Base-by-base conservation (phyloP, 257 asterid genomes). In the Scutellaria minor region DNA sequence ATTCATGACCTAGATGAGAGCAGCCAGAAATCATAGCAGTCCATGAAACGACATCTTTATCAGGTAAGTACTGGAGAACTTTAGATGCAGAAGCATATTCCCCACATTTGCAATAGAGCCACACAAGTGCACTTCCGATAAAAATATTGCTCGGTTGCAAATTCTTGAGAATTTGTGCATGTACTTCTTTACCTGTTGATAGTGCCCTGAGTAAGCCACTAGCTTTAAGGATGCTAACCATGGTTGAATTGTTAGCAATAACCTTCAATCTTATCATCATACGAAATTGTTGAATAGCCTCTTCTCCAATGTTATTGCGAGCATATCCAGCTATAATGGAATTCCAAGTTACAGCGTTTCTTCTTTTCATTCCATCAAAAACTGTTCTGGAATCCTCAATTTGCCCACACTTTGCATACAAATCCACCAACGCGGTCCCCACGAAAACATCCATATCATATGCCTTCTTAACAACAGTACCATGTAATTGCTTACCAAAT, bases 41-140 rank as follows among this genome's bases (percentile, higher is more conserved):
- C 98, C 98, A 93, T 3, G 97, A 93, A 79, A 90, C 96, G 2
- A 93, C 98, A 58, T 90, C 96, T 80, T 88, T 87, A 66, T 83
- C 80, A 0, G 95, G 93, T 77, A 93, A 77, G 75, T 70, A 70
- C 15, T 83, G 76, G 40, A 93, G 97, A 72, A 89, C 95, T 54
- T 78, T 88, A 60, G 86, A 76, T n/a, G 98, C 97, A 41, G 84
- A 73, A 1, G 76, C 61, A 60, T 90, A 86, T 37, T 88, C 89
- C 27, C 92, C 84, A 73, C 96, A 90, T 82, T 90, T 86, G 58
- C 97, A 89, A 42, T 90, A 90, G 22, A 90, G 83, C 98, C 96
- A 89, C 73, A 93, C 93, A 22, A 93, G 92, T 3, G 97, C 80
- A 79, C 90, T 88, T 60, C 93, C 96, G 5, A 86, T 37, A 68